These are phyloP conservation scores for Primulina huaijiensis DNA, from an alignment of 257 asterid species.

Conservation along the genomic window DNA sequence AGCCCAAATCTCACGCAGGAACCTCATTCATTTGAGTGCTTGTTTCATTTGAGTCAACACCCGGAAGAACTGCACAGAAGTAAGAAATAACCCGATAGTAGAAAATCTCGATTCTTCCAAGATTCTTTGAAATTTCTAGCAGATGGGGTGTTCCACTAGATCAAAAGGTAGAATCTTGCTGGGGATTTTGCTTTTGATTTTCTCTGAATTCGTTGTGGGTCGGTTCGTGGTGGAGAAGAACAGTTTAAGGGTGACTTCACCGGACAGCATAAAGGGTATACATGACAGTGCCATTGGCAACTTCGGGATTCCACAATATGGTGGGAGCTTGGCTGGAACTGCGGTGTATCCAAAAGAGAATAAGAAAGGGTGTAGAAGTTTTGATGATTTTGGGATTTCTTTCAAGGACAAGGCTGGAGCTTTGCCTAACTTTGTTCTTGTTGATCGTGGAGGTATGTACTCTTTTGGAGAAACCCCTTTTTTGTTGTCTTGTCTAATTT, in stretches of 20 bases:
- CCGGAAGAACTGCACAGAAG: no score
- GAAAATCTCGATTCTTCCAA: no score
- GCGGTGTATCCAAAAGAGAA: conserved; percentile 73
- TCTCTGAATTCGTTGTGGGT: conserved; percentile 46
- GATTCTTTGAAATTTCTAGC: neutral
- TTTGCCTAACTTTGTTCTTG: conserved; percentile 73
- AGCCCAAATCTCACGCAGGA: no score
- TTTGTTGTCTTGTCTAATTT: neutral
- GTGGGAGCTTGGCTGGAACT: conserved; percentile 90
- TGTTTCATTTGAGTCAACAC: no score
- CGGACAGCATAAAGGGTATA: conserved; percentile 70
- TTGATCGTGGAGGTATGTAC: conserved; percentile 92
- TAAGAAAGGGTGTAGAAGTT: conserved; percentile 65
- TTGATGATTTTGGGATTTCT: conserved; percentile 59
- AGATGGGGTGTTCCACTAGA: conserved; percentile 50
- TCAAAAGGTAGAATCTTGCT: conserved; percentile 48
- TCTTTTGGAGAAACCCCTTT: neutral
- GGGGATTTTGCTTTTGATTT: conserved; percentile 39
- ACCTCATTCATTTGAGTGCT: no score
- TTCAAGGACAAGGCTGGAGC: conserved; percentile 82
- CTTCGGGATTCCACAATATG: conserved; percentile 91
- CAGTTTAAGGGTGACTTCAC: conserved; percentile 82
- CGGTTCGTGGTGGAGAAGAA: conserved; percentile 92
- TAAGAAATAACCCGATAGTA: no score
- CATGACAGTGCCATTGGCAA: conserved; percentile 87